These are phyloP conservation scores for Aspergillus tubingensis DNA, from an alignment of 2,329 filamentous ascomycete species.

Conservation along the genomic window DNA sequence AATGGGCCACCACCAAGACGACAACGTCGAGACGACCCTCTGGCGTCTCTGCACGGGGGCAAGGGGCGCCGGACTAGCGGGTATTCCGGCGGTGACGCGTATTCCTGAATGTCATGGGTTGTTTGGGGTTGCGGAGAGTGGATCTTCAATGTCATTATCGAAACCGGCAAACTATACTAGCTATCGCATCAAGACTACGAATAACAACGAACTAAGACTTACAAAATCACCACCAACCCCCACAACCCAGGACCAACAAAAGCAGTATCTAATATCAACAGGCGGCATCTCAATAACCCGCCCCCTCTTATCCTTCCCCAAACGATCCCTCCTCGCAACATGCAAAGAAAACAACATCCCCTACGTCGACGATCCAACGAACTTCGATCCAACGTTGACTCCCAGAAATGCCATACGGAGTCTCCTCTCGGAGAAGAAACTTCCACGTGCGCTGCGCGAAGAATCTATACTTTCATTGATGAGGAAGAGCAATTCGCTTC, in stretches of 20 bases:
- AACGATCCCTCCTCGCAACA: slow-evolving; percentile 65
- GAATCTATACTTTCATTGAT: slow-evolving; percentile 65
- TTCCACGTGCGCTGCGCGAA: slow-evolving; percentile 72
- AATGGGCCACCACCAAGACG: slow-evolving; percentile 84
- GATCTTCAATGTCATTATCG: slow-evolving; percentile 42
- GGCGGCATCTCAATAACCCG: slow-evolving; percentile 41
- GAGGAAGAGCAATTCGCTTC: slow-evolving; percentile 51
- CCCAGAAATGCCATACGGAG: slow-evolving; percentile 77
- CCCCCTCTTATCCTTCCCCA: slow-evolving; percentile 55
- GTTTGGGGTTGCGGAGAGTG: slow-evolving; percentile 70
- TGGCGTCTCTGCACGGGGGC: slow-evolving; percentile 73
- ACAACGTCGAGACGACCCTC: slow-evolving; percentile 86
- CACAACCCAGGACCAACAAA: background rate
- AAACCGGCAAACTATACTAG: background rate
- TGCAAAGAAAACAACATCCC: slow-evolving; percentile 67
- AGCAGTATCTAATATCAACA: slow-evolving; percentile 25
- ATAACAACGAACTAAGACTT: background rate
- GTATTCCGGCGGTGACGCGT: slow-evolving; percentile 64
- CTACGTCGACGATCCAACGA: slow-evolving; percentile 87
- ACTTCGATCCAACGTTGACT: slow-evolving; percentile 74
- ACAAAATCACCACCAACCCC: background rate
- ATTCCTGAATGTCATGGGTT: slow-evolving; percentile 86
- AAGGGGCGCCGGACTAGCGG: slow-evolving; percentile 68
- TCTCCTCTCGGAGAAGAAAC: slow-evolving; percentile 57
- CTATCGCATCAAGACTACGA: background rate